These are phyloP conservation scores for Sugiyamaella boreocaroliniensis DNA, from an alignment of 805 yeast genomes.

Conservation along the genomic window DNA sequence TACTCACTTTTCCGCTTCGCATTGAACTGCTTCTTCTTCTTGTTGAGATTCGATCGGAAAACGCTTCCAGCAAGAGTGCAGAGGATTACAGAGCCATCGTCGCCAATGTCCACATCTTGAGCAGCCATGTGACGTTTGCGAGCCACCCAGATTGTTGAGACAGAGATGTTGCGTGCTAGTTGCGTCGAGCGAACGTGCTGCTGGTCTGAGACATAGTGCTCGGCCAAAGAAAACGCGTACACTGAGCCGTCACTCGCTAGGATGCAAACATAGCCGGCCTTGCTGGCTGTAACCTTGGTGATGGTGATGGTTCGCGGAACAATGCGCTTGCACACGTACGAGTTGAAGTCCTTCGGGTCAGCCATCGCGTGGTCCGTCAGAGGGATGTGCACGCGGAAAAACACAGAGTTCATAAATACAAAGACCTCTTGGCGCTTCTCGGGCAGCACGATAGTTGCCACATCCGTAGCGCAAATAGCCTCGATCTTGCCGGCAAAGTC, in stretches of 20 bases:
- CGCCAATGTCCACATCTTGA: slow-evolving; percentile 59
- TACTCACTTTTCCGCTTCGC: slow-evolving; percentile 33
- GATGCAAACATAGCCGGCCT: slow-evolving; percentile 21
- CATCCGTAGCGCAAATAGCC: slow-evolving; percentile 57
- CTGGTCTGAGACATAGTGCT: slow-evolving; percentile 15
- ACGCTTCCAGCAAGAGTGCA: slow-evolving; percentile 66
- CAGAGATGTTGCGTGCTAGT: slow-evolving; percentile 11
- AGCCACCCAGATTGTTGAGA: slow-evolving; percentile 24
- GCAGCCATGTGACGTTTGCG: slow-evolving; percentile 47
- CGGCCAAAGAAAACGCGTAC: slow-evolving; percentile 20
- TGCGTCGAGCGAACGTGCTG: slow-evolving; percentile 10
- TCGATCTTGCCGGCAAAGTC: slow-evolving; percentile 45
- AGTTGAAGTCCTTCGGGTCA: slow-evolving; percentile 12
- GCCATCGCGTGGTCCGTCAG: slow-evolving; percentile 25
- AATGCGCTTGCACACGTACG: slow-evolving; percentile 17
- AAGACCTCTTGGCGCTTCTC: slow-evolving; percentile 50
- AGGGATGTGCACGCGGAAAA: slow-evolving; percentile 40
- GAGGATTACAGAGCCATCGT: slow-evolving; percentile 62
- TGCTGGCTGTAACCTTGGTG: slow-evolving; percentile 19
- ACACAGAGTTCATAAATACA: slow-evolving; percentile 51
- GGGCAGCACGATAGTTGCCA: slow-evolving; percentile 60
- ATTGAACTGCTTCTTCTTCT: slow-evolving; percentile 18
- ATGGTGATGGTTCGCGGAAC: slow-evolving; percentile 10
- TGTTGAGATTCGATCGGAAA: slow-evolving; percentile 31
- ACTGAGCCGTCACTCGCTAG: slow-evolving; percentile 21